Base-by-base conservation (phyloP, 257 asterid species). In the Hygrophila difformis region DNA sequence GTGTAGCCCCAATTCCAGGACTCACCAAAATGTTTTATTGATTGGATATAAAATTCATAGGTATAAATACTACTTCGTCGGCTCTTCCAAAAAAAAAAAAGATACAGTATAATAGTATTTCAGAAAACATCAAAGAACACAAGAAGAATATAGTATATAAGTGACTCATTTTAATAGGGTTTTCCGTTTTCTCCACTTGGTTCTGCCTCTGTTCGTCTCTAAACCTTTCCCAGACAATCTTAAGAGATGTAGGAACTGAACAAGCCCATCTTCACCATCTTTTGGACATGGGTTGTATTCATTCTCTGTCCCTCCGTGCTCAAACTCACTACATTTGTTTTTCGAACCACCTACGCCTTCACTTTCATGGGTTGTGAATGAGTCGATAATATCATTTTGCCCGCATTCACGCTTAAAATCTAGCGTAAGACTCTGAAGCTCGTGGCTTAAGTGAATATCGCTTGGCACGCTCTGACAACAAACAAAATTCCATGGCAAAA, bases 351-450 rank as follows among this genome's bases (percentile, higher is more conserved):
- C 76, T 4, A 2, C 4, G 48, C 57, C 62, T 1, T 48, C 37
- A 5, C 53, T 40, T 29, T 79, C 85, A 20, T 61, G 61, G 28
- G 79, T 75, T 6, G 93, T 61, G 61, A 78, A 79, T 34, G 93
- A 81, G 53, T 81, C 80, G 14, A 81, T 75, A 12, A 63, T 48
- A 42, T 81, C 88, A 46, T 64, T 68, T 0, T 59, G 76, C 52
- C 66, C 78, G 65, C 93, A 78, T 47, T 81, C 93, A 26, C 82
- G 88, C 47, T 76, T 73, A 48, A 64, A 81, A 51, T 81, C 93
- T 58, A 81, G 49, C 6, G 82, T 81, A n/a, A 81, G 73, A 2
- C 67, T 64, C 56, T 70, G 69, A 47, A 78, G 75, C 62, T 81
- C 93, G 49, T 75, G 72, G 12, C 67, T 61, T 72, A 50, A 18